Evolutionary conservation across 2,329 filamentous ascomycete genomes (phyloP), one percentile per base, ranked within the genome.

Genomic region (Emergomyces orientalis): DNA sequence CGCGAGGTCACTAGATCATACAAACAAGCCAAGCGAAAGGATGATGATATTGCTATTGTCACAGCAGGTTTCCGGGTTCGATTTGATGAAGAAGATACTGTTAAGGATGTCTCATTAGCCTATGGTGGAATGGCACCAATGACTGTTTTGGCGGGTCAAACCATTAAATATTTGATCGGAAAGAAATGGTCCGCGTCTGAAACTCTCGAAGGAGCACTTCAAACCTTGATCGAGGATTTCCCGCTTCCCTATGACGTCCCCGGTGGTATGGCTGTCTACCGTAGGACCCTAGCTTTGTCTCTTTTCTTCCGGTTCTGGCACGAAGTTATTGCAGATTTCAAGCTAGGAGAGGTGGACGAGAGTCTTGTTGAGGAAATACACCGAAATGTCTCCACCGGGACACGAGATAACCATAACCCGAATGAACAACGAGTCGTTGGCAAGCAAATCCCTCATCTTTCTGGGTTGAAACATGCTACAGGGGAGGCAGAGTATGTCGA

Each of bases 281-380:
- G 91, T 30, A 91, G 91, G 71, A 88, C 90, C 0, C 78, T 96
- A 1, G 90, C 91, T 0, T 79, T 94, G 54, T 86, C 90, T 3
- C 91, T 96, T 80, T 96, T 96, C 77, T 94, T 95, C 75, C 86
- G 90, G n/a, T 96, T 95, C 76, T 95, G 94, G 72, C 88, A 95
- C 69, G 90, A 95, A 63, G 82, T 90, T 0, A 78, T 94, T 51
- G 79, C 83, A 0, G 81, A 82, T 37, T 73, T 95, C 0, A 78
- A 81, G 25, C 80, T 71, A 3, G 68, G 67, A 65, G 77, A 82
- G n/a, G 69, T 84, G 52, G 90, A 93, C 68, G 78, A 79, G 52
- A 84, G 92, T 65, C 88, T 86, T 1, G 82, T 91, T 25, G 82
- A 84, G 0, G 91, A 95, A 71, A 86, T 96, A 55, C 88, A 93